A percentile compares a stretch with the other conserved stretches of the same genome.
These are phyloP conservation scores for Stipa capillata DNA, from an alignment of 176 grass and related monocot species.

Conservation along the genomic window DNA sequence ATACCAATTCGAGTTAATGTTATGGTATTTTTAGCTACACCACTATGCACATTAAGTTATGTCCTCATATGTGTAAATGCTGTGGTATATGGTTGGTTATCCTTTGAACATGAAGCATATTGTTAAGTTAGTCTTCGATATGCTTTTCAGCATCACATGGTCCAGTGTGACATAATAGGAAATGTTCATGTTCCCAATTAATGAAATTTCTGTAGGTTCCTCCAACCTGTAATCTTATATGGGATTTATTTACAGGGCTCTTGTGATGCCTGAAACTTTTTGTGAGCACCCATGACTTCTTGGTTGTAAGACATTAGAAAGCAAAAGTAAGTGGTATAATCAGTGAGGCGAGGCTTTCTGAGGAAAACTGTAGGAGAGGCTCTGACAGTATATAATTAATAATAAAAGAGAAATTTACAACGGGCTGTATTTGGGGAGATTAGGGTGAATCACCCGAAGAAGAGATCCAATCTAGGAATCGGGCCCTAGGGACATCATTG, in stretches of 20 bases:
- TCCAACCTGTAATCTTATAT: neutral
- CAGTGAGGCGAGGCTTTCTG: no score
- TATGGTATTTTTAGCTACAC: neutral
- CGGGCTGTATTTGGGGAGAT: no score
- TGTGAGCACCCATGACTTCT: neutral
- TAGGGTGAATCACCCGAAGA: no score
- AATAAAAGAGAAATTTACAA: no score
- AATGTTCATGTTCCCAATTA: no score
- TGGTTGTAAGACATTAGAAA: neutral
- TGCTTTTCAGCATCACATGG: neutral
- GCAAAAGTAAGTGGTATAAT: neutral
- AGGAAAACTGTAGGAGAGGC: no score
- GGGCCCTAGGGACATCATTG: no score
- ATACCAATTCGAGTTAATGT: neutral
- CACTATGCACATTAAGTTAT: neutral
- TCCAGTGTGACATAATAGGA: neutral
- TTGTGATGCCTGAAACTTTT: neutral
- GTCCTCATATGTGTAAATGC: neutral
- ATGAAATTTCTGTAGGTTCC: neutral
- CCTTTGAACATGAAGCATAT: neutral
- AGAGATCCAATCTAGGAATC: no score
- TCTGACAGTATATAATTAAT: no score
- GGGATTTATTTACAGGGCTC: neutral
- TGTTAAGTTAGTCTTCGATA: neutral
- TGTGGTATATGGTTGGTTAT: neutral